Evolutionary conservation across 2,329 filamentous ascomycete species (phyloP).

Genomic region (Phialophora tarda): DNA sequence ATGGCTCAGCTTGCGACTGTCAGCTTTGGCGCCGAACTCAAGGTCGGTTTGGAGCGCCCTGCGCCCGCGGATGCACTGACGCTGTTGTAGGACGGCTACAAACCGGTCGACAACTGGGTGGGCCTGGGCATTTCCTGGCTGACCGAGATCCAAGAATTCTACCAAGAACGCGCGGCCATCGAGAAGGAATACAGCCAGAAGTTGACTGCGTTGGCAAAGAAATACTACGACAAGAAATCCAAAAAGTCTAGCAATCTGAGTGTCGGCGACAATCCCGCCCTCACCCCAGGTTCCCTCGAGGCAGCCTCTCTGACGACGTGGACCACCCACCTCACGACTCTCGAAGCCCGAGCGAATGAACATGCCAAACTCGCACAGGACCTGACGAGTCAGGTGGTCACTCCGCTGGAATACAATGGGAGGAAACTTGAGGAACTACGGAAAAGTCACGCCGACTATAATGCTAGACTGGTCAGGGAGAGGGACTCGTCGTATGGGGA

Average conservation of each 20-base stretch:
- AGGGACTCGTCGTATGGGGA: conserved; percentile 83
- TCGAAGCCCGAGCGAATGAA: conserved; percentile 85
- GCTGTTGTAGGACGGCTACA: conserved; percentile 82
- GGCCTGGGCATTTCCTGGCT: conserved; percentile 89
- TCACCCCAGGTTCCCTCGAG: conserved; percentile 95
- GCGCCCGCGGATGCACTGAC: conserved; percentile 24
- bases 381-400: conserved; percentile 78
- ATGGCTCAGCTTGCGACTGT: conserved; percentile 40
- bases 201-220: conserved; percentile 85
- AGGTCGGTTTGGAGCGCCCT: conserved; percentile 63
- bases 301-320: conserved; percentile 96
- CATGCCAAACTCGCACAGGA: conserved; percentile 85
- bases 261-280: conserved; percentile 87
- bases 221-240: conserved; percentile 96
- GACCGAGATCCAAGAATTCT: conserved; percentile 96
- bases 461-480: conserved; percentile 86
- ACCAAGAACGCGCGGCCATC: conserved; percentile 89
- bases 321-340: conserved; percentile 88
- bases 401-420: conserved; percentile 78
- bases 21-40: conserved; percentile 85
- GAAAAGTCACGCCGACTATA: conserved; percentile 88
- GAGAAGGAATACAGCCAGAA: conserved; percentile 97
- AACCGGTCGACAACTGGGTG: conserved; percentile 89
- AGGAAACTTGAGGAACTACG: conserved; percentile 86
- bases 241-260: conserved; percentile 86